phyloP scores from a whole-genome alignment of 2,329 filamentous ascomycete genomes.

The Colletotrichum liriopes region DNA sequence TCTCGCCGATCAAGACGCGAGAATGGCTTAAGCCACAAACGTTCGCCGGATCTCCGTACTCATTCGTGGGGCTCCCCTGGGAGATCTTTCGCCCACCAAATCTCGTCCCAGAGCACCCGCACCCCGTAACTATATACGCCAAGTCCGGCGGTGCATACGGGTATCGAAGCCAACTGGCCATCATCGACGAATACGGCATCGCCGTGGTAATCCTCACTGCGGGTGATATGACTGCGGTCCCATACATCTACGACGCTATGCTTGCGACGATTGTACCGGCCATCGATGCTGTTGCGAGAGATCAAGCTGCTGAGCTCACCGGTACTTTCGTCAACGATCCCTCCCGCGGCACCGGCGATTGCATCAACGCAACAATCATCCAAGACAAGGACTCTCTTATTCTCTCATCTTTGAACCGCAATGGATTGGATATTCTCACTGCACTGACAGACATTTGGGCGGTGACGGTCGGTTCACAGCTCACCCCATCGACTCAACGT shows the following conservation, averaged over 20 bases:
- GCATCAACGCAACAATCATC: slow-evolving; percentile 43
- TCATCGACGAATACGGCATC: slow-evolving; percentile 55
- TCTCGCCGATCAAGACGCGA: slow-evolving; percentile 46
- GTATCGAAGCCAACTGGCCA: slow-evolving; percentile 54
- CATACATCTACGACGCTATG: slow-evolving; percentile 48
- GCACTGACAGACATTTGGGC: slow-evolving; percentile 46
- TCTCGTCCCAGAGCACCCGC: slow-evolving; percentile 49
- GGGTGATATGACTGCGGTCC: slow-evolving; percentile 49
- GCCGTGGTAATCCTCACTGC: slow-evolving; percentile 52
- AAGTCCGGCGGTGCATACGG: slow-evolving; percentile 54
- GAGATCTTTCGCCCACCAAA: slow-evolving; percentile 52
- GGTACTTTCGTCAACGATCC: slow-evolving; percentile 22
- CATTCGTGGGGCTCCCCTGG: slow-evolving; percentile 56
- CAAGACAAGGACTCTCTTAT: slow-evolving; percentile 49
- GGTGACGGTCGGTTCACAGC: slow-evolving; percentile 47
- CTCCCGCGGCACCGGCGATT: neutral
- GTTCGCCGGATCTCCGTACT: slow-evolving; percentile 49
- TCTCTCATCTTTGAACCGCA: slow-evolving; percentile 45
- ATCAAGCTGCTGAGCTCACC: slow-evolving; percentile 47
- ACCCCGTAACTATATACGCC: slow-evolving; percentile 52
- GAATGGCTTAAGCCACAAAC: slow-evolving; percentile 55
- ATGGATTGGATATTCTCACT: slow-evolving; percentile 44
- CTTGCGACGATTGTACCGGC: slow-evolving; percentile 49
- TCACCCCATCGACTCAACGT: slow-evolving; percentile 32
- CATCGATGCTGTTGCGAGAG: slow-evolving; percentile 49